Percentiles rank a stretch among this genome's conserved stretches.
Conservation (phyloP, 768 basidiomycete genomes). For the Tubosaeta sp. region DNA sequence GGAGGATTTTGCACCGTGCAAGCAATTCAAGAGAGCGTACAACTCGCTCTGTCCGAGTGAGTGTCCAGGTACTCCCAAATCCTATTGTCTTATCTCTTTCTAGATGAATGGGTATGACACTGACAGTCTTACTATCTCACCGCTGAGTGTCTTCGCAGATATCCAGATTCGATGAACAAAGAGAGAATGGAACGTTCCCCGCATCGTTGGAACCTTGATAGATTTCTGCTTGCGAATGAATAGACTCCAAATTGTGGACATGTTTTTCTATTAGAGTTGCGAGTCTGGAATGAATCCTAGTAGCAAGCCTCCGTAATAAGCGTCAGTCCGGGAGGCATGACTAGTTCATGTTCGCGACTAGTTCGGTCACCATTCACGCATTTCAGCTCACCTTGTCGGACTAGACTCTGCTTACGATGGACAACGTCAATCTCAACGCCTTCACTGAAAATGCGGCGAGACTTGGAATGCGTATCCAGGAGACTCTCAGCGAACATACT, state of each 20-base stretch:
- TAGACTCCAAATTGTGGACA: slow-evolving; percentile 5
- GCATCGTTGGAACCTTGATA: slow-evolving; percentile 78
- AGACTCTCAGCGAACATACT: slow-evolving; percentile 77
- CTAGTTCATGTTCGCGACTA: slow-evolving; percentile 1
- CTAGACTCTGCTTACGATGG: slow-evolving; percentile 13
- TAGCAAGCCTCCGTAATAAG: not conserved
- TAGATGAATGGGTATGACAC: slow-evolving; percentile 86
- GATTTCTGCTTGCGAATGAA: slow-evolving; percentile 9
- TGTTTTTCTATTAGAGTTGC: not conserved
- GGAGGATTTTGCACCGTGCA: slow-evolving; percentile 97
- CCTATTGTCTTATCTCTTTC: slow-evolving; percentile 7
- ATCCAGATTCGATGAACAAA: slow-evolving; percentile 89
- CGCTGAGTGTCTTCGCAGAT: slow-evolving; percentile 44
- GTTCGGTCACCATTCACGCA: not conserved
- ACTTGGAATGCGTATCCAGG: slow-evolving; percentile 78
- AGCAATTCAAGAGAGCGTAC: slow-evolving; percentile 96
- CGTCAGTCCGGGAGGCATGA: slow-evolving; percentile 1
- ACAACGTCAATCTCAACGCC: slow-evolving; percentile 34
- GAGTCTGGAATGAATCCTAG: not conserved
- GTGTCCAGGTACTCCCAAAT: slow-evolving; percentile 33
- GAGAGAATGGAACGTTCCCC: slow-evolving; percentile 90
- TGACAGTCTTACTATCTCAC: not conserved
- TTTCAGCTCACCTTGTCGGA: not conserved
- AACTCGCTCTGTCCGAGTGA: slow-evolving; percentile 96
- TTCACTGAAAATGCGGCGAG: slow-evolving; percentile 81